Percentiles rank a stretch among this genome's conserved stretches.
Conservation (phyloP, 805 yeast species). For the Lachancea thermotolerans region DNA sequence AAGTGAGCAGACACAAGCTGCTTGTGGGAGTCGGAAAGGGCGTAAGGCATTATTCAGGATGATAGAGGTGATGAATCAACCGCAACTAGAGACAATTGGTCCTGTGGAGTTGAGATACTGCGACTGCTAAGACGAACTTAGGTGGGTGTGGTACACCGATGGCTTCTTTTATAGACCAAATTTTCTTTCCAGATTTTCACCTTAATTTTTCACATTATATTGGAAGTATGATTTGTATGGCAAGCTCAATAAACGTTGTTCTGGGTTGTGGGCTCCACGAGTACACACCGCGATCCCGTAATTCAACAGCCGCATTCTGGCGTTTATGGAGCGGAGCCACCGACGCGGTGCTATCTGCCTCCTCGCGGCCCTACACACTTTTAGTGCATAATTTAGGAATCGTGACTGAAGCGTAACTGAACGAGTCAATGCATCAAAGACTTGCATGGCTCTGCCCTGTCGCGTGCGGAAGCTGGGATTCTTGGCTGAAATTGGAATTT, state of each 20-base stretch:
- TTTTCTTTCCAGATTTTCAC: not conserved
- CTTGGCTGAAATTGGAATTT: not conserved
- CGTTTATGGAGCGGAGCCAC: too few relatives aligned
- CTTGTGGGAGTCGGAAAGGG: conserved; percentile 60
- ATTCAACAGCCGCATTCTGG: too few relatives aligned
- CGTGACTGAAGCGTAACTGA: too few relatives aligned
- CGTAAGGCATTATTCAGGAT: conserved; percentile 41
- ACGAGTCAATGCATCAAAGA: not conserved
- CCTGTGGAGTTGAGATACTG: not conserved
- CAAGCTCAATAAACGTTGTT: not conserved
- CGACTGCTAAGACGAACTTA: too few relatives aligned
- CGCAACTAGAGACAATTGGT: not conserved
- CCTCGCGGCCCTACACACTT: too few relatives aligned
- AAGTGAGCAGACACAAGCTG: conserved; percentile 54
- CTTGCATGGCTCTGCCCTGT: too few relatives aligned
- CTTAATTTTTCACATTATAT: not conserved
- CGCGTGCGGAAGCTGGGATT: too few relatives aligned
- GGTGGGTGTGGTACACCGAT: not conserved
- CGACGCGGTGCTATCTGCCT: too few relatives aligned
- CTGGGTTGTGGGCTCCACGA: not conserved
- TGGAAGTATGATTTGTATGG: not conserved
- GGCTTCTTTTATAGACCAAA: not conserved
- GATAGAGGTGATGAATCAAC: not conserved
- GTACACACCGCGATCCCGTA: too few relatives aligned
- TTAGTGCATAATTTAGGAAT: too few relatives aligned